These are phyloP conservation scores for Chaetomidium leptoderma DNA, from an alignment of 495 filamentous ascomycete species.

Conservation along the genomic window DNA sequence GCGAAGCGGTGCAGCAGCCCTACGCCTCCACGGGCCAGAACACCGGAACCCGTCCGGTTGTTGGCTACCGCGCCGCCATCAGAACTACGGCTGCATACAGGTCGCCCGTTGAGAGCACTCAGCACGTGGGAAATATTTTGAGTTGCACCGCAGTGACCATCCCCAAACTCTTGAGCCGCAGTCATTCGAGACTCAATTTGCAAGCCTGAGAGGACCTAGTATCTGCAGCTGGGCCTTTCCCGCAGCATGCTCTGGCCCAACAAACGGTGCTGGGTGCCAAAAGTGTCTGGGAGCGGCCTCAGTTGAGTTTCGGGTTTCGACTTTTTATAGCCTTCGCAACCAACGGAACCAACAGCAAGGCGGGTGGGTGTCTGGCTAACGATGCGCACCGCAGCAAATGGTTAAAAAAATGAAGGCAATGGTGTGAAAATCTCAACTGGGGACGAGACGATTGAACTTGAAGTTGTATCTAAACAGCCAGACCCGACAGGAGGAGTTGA, in stretches of 20 bases:
- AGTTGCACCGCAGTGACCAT: neutral
- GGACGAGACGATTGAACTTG: no score
- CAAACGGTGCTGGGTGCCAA: neutral
- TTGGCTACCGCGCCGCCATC: constrained; percentile 2
- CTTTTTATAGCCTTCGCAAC: constrained; percentile 3
- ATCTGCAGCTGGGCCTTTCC: no score
- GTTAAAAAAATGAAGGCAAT: no score
- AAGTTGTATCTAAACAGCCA: no score
- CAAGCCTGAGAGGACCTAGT: no score
- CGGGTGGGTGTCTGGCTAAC: no score
- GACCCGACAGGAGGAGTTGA: no score
- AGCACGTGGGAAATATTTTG: constrained; percentile 1
- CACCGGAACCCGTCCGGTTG: neutral
- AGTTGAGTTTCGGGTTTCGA: neutral
- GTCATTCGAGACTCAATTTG: no score
- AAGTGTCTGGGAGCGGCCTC: neutral
- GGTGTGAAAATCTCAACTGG: no score
- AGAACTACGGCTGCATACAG: neutral
- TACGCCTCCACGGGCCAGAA: neutral
- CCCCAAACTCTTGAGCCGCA: neutral
- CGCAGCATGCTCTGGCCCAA: neutral
- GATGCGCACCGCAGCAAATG: no score
- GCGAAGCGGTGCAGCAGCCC: neutral
- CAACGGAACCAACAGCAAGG: neutral
- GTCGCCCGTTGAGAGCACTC: neutral